Evolutionary conservation across 331 rosid species (phyloP), one percentile per base, ranked within the genome.

Genomic region (Acacia concinna): DNA sequence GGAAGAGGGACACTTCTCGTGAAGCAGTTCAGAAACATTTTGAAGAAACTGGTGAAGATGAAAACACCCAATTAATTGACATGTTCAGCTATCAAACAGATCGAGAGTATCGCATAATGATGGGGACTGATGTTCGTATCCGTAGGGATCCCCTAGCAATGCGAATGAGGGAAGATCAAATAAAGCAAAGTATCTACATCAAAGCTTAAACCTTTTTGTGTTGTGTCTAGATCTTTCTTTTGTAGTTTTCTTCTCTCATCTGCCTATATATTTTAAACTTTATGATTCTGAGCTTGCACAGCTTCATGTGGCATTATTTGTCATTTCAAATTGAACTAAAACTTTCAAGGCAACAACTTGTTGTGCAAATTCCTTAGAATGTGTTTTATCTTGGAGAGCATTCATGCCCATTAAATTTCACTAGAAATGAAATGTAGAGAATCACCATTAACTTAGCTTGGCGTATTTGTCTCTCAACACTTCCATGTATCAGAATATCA

Each of bases 41-140:
- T 71, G 98, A 93, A 86, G 98, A 96, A 87, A 96, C 96, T 11
- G 98, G 97, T 57, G 97, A 96, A 91, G 92, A 90, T 79, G 98
- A 96, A 85, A 88, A 77, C 56, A 37, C 90, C 54, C 99, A 96
- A 72, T 85, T 96, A 69, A 83, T 93, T 77, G 94, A 96, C 80
- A 93, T 96, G 99, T 88, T 96, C 67, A 63, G 75, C 85, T 78
- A 93, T 72, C 99, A 93, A 83, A 96, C 98, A n/a, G 99, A 89
- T 65, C 78, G 89, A 74, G 99, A 96, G 89, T 96, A 89, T 79
- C 98, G 98, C 64, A 80, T 96, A 71, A 96, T 96, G 99, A 96
- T 96, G 98, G 99, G 99, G 66, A 96, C 99, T 71, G 99, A 96
- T 88, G 35, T 73, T 72, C 96, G 99, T 63, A 88, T 96, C 69